Percentiles rank a stretch among this genome's conserved stretches.
phyloP scores from a whole-genome alignment of 2,329 filamentous ascomycete genomes.

The Cladophialophora yegresii region DNA sequence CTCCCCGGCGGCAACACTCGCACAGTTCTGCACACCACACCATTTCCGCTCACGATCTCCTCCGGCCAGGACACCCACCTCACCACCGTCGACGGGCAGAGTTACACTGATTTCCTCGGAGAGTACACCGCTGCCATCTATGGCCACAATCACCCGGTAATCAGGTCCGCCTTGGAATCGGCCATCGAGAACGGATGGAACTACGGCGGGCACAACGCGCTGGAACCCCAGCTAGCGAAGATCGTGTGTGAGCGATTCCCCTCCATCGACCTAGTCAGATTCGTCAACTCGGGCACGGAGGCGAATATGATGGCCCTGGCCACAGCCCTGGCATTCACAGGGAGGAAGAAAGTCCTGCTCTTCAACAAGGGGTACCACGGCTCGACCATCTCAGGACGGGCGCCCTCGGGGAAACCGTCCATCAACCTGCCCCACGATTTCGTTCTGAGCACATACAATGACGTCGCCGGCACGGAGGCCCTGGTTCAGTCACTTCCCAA shows the following conservation, averaged over 20 bases:
- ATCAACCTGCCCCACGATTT: constrained; percentile 60
- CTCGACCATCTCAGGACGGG: constrained; percentile 50
- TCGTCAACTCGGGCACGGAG: constrained; percentile 68
- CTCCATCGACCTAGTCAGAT: constrained; percentile 55
- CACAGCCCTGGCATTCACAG: constrained; percentile 38
- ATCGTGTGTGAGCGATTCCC: constrained; percentile 58
- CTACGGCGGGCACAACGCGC: constrained; percentile 55
- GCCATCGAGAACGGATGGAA: constrained; percentile 56
- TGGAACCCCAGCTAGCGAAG: constrained; percentile 56
- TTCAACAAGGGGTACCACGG: constrained; percentile 67
- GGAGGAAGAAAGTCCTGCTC: constrained; percentile 14
- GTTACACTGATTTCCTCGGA: constrained; percentile 62
- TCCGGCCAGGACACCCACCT: constrained; percentile 38
- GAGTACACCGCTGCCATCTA: constrained; percentile 68
- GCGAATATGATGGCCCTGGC: constrained; percentile 63
- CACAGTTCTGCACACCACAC: constrained; percentile 39
- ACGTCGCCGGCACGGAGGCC: constrained; percentile 50
- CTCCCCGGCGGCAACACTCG: constrained; percentile 42
- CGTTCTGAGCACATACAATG: constrained; percentile 64
- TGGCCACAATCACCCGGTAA: constrained; percentile 63
- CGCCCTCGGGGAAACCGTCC: constrained; percentile 39
- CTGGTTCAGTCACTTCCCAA: constrained; percentile 46
- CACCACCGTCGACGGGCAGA: constrained; percentile 40
- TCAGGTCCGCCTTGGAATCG: constrained; percentile 52
- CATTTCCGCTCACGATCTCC: constrained; percentile 42